These are phyloP conservation scores for Eleusine coracana DNA, from an alignment of 176 grass and related monocot genomes.

Conservation along the genomic window DNA sequence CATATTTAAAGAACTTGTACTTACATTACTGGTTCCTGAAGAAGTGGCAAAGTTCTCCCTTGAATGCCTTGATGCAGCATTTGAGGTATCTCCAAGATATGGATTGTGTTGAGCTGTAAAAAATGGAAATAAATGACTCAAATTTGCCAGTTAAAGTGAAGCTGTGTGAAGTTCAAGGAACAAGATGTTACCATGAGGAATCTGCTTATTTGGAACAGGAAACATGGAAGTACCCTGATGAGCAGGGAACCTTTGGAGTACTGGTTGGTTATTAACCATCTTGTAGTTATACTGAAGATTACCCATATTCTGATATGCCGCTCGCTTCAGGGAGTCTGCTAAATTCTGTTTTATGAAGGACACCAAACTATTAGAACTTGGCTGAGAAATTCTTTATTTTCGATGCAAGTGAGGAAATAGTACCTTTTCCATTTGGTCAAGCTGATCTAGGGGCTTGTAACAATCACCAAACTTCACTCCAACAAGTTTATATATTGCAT, in stretches of 20 bases:
- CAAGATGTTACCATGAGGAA: conserved; percentile 40
- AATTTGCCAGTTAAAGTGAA: conserved; percentile 4
- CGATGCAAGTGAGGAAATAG: neutral
- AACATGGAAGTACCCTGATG: conserved; percentile 22
- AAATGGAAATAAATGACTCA: neutral
- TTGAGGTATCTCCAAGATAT: neutral
- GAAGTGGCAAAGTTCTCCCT: conserved; percentile 18
- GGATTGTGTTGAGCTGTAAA: conserved; percentile 32
- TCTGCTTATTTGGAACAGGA: conserved; percentile 31
- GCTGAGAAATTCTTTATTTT: neutral
- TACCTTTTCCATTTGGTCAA: conserved; percentile 47
- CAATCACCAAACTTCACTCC: conserved; percentile 51
- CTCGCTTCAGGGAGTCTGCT: conserved; percentile 34
- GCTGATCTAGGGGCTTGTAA: conserved; percentile 47
- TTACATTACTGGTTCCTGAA: conserved; percentile 39
- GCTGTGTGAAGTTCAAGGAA: conserved; percentile 1
- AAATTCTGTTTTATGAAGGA: conserved; percentile 42
- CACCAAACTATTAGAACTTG: conserved; percentile 24
- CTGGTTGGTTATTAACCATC: conserved; percentile 52
- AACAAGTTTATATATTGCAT: conserved; percentile 56
- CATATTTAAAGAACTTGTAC: neutral
- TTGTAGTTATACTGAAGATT: conserved; percentile 38
- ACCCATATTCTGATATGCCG: conserved; percentile 51
- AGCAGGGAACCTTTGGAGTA: conserved; percentile 26
- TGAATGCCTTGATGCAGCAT: conserved; percentile 21